Evolutionary conservation across 2,329 filamentous ascomycete species (phyloP).

Genomic region (Sporothrix brasiliensis): DNA sequence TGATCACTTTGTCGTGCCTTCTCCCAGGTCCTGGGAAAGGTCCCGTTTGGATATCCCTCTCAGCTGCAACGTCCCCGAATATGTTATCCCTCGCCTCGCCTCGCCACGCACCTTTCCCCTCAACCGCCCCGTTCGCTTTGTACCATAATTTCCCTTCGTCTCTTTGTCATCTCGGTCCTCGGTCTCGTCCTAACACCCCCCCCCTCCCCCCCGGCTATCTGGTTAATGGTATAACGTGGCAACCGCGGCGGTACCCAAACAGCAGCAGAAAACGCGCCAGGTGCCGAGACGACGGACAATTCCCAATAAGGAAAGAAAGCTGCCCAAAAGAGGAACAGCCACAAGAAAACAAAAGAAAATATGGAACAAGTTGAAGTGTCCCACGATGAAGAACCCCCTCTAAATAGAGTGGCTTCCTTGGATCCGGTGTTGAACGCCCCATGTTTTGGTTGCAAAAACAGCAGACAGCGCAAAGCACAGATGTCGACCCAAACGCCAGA

Average conservation of each 20-base stretch:
- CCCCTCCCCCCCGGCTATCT: background rate
- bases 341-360: slow-evolving; percentile 45
- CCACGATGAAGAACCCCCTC: slow-evolving; percentile 54
- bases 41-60: background rate
- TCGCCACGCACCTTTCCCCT: background rate
- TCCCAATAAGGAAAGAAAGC: background rate
- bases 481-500: slow-evolving; percentile 59
- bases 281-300: background rate
- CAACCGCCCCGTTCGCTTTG: background rate
- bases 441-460: slow-evolving; percentile 87
- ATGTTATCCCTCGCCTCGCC: background rate
- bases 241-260: background rate
- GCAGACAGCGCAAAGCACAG: slow-evolving; percentile 69
- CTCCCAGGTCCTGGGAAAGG: background rate
- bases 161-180: background rate
- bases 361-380: slow-evolving; percentile 69
- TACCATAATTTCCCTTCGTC: slow-evolving; percentile 15
- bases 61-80: background rate
- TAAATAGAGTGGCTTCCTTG: slow-evolving; percentile 57
- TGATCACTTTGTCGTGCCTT: background rate
- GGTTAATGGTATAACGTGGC: background rate
- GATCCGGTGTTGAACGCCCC: slow-evolving; percentile 76
- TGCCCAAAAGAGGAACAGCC: slow-evolving; percentile 35
- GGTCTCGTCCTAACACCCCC: too few relatives aligned
- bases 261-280: background rate